Evolutionary conservation across 1,139 yeast species (phyloP), one percentile per base, ranked within the genome.

Genomic region (Nakaseomyces sp.): DNA sequence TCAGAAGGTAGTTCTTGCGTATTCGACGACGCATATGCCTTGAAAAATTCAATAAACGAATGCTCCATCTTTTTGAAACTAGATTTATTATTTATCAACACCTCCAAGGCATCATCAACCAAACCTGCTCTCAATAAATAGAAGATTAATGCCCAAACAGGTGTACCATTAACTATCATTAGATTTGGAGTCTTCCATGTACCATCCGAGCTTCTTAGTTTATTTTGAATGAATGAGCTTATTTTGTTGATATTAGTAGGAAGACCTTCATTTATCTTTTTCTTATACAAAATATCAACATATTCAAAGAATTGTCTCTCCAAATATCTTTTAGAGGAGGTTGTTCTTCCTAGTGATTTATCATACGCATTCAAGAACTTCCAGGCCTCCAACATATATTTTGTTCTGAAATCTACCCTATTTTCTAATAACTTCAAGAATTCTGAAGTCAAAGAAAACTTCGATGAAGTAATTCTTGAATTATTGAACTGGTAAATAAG

Each of bases 141-240:
- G 60, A 83, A 93, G 5, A 91, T 67, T 43, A 88, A 68, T 0
- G 96, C 95, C 98, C 98, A 91, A 17, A 91, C 76, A 4, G 97
- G 97, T 1, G 77, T 71, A 10, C 89, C 89, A 63, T 91, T 89
- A 20, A 87, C 79, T 46, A 79, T 67, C 31, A 80, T 74, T 42
- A 81, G 54, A 46, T 74, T 72, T 8, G 70, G 66, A 37, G 72
- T 55, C 41, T 68, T 69, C 79, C 81, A 77, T 29, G 68, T 63
- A 18, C 31, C 31, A 45, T 68, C 68, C 5, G 61, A 55, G 44
- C 72, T 68, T 42, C 74, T 71, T 46, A 68, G 56, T 58, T 72
- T 63, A 60, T 63, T 53, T 56, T 81, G 70, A 57, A 81, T 74
- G 55, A 81, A 86, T 30, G 82, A 79, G 45, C 75, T 73, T 41